Conservation (phyloP, 306 rosid species). For the Hippophae gyantsensis region DNA sequence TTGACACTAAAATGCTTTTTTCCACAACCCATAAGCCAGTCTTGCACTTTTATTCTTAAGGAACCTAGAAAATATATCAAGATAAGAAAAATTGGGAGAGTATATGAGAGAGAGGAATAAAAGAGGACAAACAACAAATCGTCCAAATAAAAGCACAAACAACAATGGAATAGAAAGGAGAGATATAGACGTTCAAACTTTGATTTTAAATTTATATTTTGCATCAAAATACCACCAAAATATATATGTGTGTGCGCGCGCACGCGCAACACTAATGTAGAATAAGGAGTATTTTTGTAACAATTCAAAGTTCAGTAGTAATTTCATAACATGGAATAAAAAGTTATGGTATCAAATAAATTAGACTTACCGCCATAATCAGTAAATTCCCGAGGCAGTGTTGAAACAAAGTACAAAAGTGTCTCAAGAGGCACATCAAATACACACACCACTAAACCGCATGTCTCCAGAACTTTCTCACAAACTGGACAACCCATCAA, state of each 20-base stretch:
- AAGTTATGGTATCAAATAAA: neutral
- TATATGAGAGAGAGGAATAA: neutral
- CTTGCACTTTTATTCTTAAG: conserved; percentile 50
- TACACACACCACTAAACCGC: conserved; percentile 57
- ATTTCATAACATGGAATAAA: no score
- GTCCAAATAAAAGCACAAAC: neutral
- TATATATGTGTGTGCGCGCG: no score
- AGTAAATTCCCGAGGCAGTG: conserved; percentile 75
- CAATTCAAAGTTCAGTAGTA: no score
- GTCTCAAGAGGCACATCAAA: conserved; percentile 60
- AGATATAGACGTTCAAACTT: no score
- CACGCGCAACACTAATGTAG: no score
- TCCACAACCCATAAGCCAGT: conserved; percentile 70
- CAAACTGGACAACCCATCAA: conserved; percentile 52
- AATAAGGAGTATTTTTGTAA: no score
- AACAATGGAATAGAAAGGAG: no score
- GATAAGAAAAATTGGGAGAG: neutral
- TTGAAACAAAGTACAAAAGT: conserved; percentile 65
- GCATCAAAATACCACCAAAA: no score
- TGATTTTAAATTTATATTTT: no score
- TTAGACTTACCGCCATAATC: conserved; percentile 61
- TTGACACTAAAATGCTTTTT: conserved; percentile 41
- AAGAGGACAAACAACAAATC: neutral
- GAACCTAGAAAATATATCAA: conserved; percentile 38
- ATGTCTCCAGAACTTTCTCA: conserved; percentile 63